Percentiles rank a stretch among this genome's conserved stretches.
phyloP scores from a whole-genome alignment of 495 filamentous ascomycete genomes.

The Aspergillus mulundensis region DNA sequence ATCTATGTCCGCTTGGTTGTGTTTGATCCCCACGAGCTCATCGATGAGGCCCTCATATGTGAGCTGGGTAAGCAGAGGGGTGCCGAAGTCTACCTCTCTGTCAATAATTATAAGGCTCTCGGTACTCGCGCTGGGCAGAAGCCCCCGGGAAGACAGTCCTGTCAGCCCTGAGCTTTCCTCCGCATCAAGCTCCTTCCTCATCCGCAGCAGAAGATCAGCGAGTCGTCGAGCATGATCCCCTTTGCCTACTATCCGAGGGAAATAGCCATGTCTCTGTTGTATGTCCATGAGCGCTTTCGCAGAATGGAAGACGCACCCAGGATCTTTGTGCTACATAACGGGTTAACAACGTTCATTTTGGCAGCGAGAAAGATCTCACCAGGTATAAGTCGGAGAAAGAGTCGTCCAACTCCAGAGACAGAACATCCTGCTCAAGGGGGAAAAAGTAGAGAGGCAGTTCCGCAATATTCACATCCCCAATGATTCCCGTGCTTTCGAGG shows the following conservation, averaged over 20 bases:
- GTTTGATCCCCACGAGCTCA: constrained; percentile 82
- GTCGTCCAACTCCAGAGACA: constrained; percentile 86
- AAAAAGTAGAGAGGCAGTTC: constrained; percentile 87
- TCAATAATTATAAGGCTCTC: constrained; percentile 94
- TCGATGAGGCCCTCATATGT: constrained; percentile 97
- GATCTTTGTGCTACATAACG: constrained; percentile 69
- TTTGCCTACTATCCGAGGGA: constrained; percentile 93
- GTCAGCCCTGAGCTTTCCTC: constrained; percentile 62
- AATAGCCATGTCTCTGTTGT: constrained; percentile 87
- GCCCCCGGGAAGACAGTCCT: constrained; percentile 57
- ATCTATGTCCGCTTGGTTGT: constrained; percentile 91
- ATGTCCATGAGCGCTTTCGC: constrained; percentile 94
- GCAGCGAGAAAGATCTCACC: constrained; percentile 36
- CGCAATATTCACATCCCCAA: constrained; percentile 84
- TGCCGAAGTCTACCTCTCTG: constrained; percentile 89
- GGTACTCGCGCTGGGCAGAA: constrained; percentile 78
- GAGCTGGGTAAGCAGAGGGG: constrained; percentile 85
- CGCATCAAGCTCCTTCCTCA: constrained; percentile 85
- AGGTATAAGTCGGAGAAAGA: constrained; percentile 85
- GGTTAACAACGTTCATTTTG: not conserved
- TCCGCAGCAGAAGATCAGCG: constrained; percentile 83
- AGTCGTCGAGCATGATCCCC: constrained; percentile 88
- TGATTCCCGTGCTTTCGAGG: constrained; percentile 86
- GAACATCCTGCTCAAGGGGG: constrained; percentile 82
- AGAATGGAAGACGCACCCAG: constrained; percentile 79